Evolutionary conservation across 768 basidiomycete species (phyloP).

Genomic region (Nidularia sp.): DNA sequence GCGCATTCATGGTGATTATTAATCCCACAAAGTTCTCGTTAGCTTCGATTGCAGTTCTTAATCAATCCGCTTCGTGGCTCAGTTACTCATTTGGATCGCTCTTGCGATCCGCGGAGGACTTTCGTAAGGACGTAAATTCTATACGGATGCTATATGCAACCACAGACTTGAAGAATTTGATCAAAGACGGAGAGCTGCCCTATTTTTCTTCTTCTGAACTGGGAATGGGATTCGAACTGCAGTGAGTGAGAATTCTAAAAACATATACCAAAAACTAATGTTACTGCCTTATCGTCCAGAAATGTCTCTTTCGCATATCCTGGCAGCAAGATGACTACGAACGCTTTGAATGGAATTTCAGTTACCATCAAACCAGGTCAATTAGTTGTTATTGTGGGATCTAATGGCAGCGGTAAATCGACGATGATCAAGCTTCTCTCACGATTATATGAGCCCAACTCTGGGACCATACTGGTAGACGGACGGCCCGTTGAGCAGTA

Average conservation of each 20-base stretch:
- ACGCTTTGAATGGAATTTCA: constrained; percentile 35
- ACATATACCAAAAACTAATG: background rate
- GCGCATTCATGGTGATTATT: constrained; percentile 23
- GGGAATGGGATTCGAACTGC: constrained; percentile 24
- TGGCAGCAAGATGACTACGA: constrained; percentile 25
- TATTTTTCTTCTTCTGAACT: constrained; percentile 14
- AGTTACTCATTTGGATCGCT: constrained; percentile 16
- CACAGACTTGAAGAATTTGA: constrained; percentile 11
- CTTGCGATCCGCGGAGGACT: constrained; percentile 9
- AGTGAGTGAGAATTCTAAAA: constrained; percentile 9
- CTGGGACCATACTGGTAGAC: constrained; percentile 41
- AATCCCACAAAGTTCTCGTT: constrained; percentile 30
- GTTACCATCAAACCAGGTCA: constrained; percentile 44
- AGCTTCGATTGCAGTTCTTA: constrained; percentile 34
- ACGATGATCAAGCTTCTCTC: constrained; percentile 49
- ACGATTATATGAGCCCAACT: constrained; percentile 40
- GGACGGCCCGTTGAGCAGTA: constrained; percentile 32
- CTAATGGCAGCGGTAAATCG: constrained; percentile 54
- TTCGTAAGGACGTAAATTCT: constrained; percentile 18
- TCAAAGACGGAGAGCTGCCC: constrained; percentile 17
- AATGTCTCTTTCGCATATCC: constrained; percentile 53
- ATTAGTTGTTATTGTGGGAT: constrained; percentile 54
- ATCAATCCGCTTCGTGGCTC: constrained; percentile 27
- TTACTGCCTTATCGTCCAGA: constrained; percentile 19
- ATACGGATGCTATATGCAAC: constrained; percentile 27